Base-by-base conservation (phyloP, 2,329 filamentous ascomycete genomes). In the Aureobasidium sp. region DNA sequence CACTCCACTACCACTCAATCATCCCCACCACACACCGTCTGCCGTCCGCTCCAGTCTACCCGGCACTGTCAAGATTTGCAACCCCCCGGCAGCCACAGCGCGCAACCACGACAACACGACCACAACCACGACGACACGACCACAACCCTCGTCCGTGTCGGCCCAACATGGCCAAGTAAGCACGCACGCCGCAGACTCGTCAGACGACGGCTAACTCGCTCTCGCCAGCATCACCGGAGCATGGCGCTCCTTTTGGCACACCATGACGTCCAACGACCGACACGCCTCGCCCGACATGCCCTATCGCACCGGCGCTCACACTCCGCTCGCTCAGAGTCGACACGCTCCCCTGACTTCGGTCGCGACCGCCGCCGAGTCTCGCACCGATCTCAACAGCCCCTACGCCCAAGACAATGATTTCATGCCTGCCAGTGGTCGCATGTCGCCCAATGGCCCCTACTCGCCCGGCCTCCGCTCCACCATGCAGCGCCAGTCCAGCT, bases 241-340 rank as follows among this genome's bases (percentile, higher is more conserved):
- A 76, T 89, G 94, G 77, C 89, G 89, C 77, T 89, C 89, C 65
- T 93, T 99, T 79, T 99, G 94, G 94, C 94, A 97, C 69, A 94
- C 74, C 64, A 76, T 89, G 83, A 88, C 85, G 73, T 87, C 85
- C 66, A 83, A 87, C 71, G 82, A 86, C 79, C 96, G 94, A 65
- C 86, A 99, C 79, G 96, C 94, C 66, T 88, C 87, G 65, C 90
- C 88, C 81, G 90, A 99, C 78, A 96, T 93, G 64, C 92, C 94
- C 56, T 95, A 96, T 78, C 87, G 92, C 73, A 90, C 89, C 64
- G 91, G 92, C 66, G 87, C 89, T 73, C 93, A 97, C 77, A 89
- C 96, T 64, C 91, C 92, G 65, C 84, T 97, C 64, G 87, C 88
- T 67, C 89, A 92, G 76, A 88, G 86, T 75, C 85, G 91, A 68